These are phyloP conservation scores for Eucalyptus virginea DNA, from an alignment of 345 rosid genomes.

Conservation along the genomic window DNA sequence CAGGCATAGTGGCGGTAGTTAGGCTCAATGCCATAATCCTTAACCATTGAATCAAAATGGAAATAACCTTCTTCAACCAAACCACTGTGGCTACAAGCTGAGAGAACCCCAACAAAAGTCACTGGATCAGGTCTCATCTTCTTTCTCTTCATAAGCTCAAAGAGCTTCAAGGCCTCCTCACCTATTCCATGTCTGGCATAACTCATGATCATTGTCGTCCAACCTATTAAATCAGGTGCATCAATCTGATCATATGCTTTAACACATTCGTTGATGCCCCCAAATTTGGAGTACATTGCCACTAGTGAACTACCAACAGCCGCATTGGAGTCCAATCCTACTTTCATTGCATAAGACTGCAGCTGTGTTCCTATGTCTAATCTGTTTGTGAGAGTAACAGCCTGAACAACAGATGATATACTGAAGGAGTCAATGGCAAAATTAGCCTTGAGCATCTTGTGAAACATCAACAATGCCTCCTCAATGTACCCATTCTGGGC, in stretches of 20 bases:
- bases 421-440: conserved; percentile 37
- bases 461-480: conserved; percentile 38
- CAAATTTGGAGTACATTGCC: conserved; percentile 60
- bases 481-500: conserved; percentile 37
- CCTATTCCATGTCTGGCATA: conserved; percentile 72
- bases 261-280: conserved; percentile 47
- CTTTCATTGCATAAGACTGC: conserved; percentile 38
- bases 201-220: conserved; percentile 67
- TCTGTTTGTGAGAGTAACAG: conserved; percentile 19
- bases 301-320: conserved; percentile 67
- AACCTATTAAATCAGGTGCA: conserved; percentile 51
- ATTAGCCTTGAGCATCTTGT: conserved; percentile 26
- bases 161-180: conserved; percentile 40
- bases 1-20: conserved; percentile 52
- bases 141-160: conserved; percentile 32
- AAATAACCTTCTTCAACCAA: conserved; percentile 59
- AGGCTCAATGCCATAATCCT: conserved; percentile 51
- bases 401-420: conserved; percentile 45
- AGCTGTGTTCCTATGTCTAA: conserved; percentile 51
- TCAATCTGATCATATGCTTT: conserved; percentile 45
- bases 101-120: conserved; percentile 50
- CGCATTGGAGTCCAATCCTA: conserved; percentile 38
- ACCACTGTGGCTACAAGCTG: conserved; percentile 71
- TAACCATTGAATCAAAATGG: conserved; percentile 47
- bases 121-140: conserved; percentile 54